These are phyloP conservation scores for Talaromyces adpressus DNA, from an alignment of 495 filamentous ascomycete species.

Conservation along the genomic window DNA sequence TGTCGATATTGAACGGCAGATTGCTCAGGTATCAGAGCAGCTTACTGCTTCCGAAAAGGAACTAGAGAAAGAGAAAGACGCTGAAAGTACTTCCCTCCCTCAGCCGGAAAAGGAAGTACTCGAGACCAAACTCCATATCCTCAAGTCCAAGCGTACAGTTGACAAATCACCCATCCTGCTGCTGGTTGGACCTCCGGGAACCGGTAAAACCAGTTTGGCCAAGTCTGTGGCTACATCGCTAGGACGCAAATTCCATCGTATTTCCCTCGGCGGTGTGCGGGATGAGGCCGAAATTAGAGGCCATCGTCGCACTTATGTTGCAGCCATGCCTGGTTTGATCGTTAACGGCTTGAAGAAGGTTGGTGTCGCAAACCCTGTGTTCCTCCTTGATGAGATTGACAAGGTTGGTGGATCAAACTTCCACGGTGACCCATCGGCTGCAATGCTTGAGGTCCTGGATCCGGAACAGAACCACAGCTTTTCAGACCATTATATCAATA, in stretches of 20 bases:
- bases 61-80: conserved; percentile 21
- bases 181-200: conserved; percentile 89
- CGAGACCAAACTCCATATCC: conserved; percentile 55
- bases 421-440: conserved; percentile 96
- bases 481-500: conserved; percentile 92
- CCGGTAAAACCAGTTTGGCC: conserved; percentile 95
- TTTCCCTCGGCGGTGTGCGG: conserved; percentile 90
- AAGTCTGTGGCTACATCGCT: conserved; percentile 86
- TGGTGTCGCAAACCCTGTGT: conserved; percentile 91
- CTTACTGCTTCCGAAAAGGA: conserved; percentile 36
- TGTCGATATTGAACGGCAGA: conserved; percentile 66
- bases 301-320: conserved; percentile 94
- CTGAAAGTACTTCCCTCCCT: conserved; percentile 24
- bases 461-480: conserved; percentile 97
- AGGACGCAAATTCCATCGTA: conserved; percentile 92
- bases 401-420: conserved; percentile 90
- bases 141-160: conserved; percentile 69
- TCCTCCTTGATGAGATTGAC: conserved; percentile 97
- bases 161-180: conserved; percentile 96
- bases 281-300: conserved; percentile 97
- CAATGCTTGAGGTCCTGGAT: conserved; percentile 97
- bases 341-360: conserved; percentile 95
- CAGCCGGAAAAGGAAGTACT: conserved; percentile 39
- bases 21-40: conserved; percentile 58
- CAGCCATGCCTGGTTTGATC: conserved; percentile 94